Conservation (phyloP, 805 yeast genomes). For the Metschnikowia peoriensis region DNA sequence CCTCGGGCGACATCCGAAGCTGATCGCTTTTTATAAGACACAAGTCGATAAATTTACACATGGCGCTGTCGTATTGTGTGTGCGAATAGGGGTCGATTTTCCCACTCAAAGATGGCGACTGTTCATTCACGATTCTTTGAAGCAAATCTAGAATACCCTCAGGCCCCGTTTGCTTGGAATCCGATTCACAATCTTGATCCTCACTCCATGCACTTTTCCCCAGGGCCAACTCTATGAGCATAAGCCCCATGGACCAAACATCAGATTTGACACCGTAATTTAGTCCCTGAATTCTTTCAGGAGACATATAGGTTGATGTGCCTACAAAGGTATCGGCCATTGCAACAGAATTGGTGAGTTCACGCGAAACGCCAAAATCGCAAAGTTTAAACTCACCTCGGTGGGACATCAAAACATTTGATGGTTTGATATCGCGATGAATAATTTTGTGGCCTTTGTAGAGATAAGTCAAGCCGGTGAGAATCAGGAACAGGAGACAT, state of each 20-base stretch:
- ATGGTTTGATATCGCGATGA: constrained; percentile 95
- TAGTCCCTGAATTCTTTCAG: constrained; percentile 95
- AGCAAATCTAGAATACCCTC: constrained; percentile 87
- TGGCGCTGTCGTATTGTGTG: constrained; percentile 38
- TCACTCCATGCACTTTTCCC: constrained; percentile 80
- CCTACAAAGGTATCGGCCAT: constrained; percentile 97
- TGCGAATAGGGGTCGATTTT: constrained; percentile 30
- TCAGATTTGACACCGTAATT: constrained; percentile 93
- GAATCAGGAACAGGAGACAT: constrained; percentile 70
- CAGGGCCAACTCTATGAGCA: constrained; percentile 83
- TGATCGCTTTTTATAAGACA: constrained; percentile 71
- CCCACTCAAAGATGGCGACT: constrained; percentile 65
- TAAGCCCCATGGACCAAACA: constrained; percentile 94
- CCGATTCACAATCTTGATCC: constrained; percentile 13
- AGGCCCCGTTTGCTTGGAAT: constrained; percentile 45
- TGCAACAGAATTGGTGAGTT: constrained; percentile 79
- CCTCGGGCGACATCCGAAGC: constrained; percentile 71
- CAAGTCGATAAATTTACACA: constrained; percentile 67
- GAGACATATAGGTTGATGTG: constrained; percentile 94
- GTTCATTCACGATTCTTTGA: constrained; percentile 91
- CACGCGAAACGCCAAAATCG: constrained; percentile 96
- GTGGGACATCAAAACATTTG: constrained; percentile 84
- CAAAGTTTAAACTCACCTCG: constrained; percentile 87
- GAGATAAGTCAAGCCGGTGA: constrained; percentile 77
- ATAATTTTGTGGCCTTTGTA: constrained; percentile 84